Evolutionary conservation across 257 asterid species (phyloP), one percentile per base, ranked within the genome.

Genomic region (Plantago ovata): DNA sequence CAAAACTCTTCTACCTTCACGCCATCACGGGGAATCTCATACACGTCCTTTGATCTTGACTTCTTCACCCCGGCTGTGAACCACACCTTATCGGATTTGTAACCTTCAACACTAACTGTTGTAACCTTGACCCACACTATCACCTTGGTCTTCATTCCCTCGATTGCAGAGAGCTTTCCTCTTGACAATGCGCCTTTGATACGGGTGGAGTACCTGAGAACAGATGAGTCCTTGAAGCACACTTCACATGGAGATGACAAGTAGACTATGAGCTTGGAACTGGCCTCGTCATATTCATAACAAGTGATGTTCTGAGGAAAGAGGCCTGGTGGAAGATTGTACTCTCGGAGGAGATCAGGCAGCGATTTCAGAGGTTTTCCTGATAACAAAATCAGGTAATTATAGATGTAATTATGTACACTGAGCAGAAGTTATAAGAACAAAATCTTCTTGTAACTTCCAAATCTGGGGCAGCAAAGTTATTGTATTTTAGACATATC

Each of bases 61-160:
- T 85, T 91, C 86, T 91, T 87, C 54, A 91, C 95, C 6, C 96
- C 96, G 0, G 96, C 95, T 6, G 83, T 79, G 63, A 91, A 83
- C 94, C 89, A 87, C n/a, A 91, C 79, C 70, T 85, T 91, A 62
- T 91, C 98, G 9, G 92, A 83, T 79, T 85, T 91, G 75, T 66
- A 69, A 23, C 95, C 71, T 62, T 91, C 98, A 12, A 87, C 77
- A 28, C 61, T 72, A 66, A 87, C 57, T 43, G 77, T 49, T 0
- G 86, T 83, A 23, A 87, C 90, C 63, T 85, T 91, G 58, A 87
- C 94, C 98, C 96, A 91, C 53, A 87, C 94, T 72, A 91, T 55
- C 6, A 87, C 95, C 69, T 91, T 91, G 6, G 95, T 91, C 75
- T 87, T 87, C 95, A 91, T 75, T 52, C 96, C 98, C 61, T 91